Conservation (phyloP, 2,329 filamentous ascomycete genomes). For the Anthostomella pinea region DNA sequence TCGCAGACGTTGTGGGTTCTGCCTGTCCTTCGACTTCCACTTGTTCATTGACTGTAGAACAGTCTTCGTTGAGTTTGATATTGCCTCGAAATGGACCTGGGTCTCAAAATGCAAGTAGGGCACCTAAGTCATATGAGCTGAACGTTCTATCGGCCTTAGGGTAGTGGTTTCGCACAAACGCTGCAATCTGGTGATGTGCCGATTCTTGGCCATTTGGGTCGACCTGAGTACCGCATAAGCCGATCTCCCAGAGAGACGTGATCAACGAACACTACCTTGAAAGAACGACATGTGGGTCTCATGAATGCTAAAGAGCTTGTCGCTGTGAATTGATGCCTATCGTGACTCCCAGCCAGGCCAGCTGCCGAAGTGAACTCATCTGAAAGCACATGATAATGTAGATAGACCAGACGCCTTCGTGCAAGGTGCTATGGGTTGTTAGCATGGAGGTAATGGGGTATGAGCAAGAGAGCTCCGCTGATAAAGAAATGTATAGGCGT, state of each 20-base stretch:
- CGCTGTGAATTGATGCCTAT: background rate
- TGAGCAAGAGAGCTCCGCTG: background rate
- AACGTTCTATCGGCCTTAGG: background rate
- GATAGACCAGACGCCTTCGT: background rate
- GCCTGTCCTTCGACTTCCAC: background rate
- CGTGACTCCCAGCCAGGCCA: background rate
- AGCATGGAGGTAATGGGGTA: background rate
- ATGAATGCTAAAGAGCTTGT: slow-evolving; percentile 1
- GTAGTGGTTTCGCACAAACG: slow-evolving; percentile 2
- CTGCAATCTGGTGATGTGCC: slow-evolving; percentile 1
- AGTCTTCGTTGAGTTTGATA: background rate
- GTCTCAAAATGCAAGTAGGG: slow-evolving; percentile 3
- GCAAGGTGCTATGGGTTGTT: background rate
- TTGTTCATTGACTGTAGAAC: background rate
- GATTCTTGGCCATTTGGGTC: background rate
- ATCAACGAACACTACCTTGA: background rate
- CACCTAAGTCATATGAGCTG: background rate
- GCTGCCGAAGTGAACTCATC: slow-evolving; percentile 2
- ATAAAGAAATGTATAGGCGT: too few species aligned
- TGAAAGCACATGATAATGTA: background rate
- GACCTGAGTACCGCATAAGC: background rate
- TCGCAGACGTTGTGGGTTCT: background rate
- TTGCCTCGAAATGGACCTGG: background rate
- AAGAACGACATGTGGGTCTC: background rate
- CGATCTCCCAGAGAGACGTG: background rate